Evolutionary conservation across 2,329 filamentous ascomycete species (phyloP).

Genomic region (Nemania sp.): DNA sequence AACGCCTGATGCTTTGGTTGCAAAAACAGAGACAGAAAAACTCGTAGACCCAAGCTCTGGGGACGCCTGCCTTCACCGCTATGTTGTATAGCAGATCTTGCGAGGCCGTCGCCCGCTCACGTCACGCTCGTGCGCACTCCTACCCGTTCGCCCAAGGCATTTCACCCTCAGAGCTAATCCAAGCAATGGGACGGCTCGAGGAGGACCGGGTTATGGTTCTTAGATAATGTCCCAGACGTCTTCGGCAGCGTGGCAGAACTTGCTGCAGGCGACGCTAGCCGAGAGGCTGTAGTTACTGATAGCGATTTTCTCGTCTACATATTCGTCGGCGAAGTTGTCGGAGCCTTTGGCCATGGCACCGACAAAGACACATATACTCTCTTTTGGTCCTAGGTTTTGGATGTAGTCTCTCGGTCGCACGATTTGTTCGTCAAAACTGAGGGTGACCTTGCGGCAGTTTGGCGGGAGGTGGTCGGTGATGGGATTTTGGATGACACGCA

Average conservation of each 20-base stretch:
- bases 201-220: not conserved
- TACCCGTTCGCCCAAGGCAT: conserved; percentile 32
- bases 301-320: conserved; percentile 95
- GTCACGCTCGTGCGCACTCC: conserved; percentile 40
- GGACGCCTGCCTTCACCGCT: conserved; percentile 55
- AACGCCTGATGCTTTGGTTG: conserved; percentile 83
- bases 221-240: conserved; percentile 93
- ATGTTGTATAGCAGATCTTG: conserved; percentile 74
- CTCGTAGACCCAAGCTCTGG: conserved; percentile 65
- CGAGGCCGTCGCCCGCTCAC: conserved; percentile 38
- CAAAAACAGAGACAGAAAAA: conserved; percentile 79
- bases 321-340: conserved; percentile 92
- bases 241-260: conserved; percentile 98
- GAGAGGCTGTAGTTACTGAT: conserved; percentile 98
- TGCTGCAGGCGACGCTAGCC: conserved; percentile 98
- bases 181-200: not conserved
- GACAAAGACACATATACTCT: conserved; percentile 97
- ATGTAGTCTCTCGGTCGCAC: conserved; percentile 91
- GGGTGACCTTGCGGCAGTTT: conserved; percentile 96
- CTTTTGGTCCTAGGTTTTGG: conserved; percentile 73
- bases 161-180: conserved; percentile 7
- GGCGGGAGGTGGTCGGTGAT: conserved; percentile 96
- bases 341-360: conserved; percentile 98
- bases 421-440: conserved; percentile 90
- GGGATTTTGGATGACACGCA: conserved; percentile 97